Percentiles rank a stretch among this genome's conserved stretches.
These are phyloP conservation scores for Orbilia ellipsospora DNA, from an alignment of 2,329 filamentous ascomycete species.

Conservation along the genomic window DNA sequence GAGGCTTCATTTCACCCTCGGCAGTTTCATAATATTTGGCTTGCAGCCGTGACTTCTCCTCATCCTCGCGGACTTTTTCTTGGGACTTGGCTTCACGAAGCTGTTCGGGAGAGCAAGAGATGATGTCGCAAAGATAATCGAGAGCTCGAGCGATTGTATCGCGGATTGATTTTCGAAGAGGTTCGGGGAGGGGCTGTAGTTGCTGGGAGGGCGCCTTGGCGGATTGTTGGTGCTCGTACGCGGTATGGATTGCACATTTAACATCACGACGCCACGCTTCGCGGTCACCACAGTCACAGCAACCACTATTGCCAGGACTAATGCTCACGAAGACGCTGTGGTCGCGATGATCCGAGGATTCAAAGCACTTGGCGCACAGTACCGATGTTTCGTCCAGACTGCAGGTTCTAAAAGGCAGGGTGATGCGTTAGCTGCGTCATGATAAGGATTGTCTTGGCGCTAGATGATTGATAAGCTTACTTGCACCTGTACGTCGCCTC, in stretches of 20 bases:
- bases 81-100: constrained; percentile 85
- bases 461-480: constrained; percentile 55
- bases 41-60: constrained; percentile 79
- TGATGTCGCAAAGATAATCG: constrained; percentile 97
- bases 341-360: constrained; percentile 91
- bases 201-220: constrained; percentile 65
- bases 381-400: constrained; percentile 95
- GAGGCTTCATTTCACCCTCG: constrained; percentile 42
- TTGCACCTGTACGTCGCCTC: constrained; percentile 95
- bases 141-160: constrained; percentile 86
- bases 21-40: constrained; percentile 75
- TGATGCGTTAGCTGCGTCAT: not conserved
- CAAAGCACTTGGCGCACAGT: constrained; percentile 92
- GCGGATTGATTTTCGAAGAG: constrained; percentile 79
- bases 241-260: constrained; percentile 92
- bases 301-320: constrained; percentile 90
- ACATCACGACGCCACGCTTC: constrained; percentile 92
- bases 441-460: not conserved
- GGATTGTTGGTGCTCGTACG: constrained; percentile 66
- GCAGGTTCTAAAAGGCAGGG: constrained; percentile 71
- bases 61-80: constrained; percentile 82
- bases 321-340: constrained; percentile 91
- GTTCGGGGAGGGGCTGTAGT: constrained; percentile 71
- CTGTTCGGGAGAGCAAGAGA: constrained; percentile 97
- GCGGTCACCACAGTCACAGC: constrained; percentile 95